A percentile compares a stretch with the other conserved stretches of the same genome.
Evolutionary conservation across 768 basidiomycete species (phyloP).

Genomic region (Amyloporia xantha): DNA sequence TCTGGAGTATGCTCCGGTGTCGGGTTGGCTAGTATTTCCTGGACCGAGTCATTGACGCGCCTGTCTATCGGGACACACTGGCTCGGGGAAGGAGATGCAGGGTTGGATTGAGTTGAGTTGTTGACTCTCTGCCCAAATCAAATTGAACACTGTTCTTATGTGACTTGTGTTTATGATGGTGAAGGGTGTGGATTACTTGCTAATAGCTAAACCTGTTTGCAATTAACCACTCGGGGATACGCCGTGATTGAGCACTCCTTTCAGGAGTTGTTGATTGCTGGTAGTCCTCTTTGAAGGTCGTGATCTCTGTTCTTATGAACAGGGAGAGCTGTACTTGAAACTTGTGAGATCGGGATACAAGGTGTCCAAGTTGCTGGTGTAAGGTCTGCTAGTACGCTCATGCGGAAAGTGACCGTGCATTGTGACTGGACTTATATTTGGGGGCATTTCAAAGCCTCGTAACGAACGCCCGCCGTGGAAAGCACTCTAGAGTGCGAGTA

Average conservation of each 20-base stretch:
- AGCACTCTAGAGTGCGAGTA: constrained; percentile 11
- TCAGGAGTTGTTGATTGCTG: constrained; percentile 17
- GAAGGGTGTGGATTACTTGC: constrained; percentile 32
- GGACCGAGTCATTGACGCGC: constrained; percentile 17
- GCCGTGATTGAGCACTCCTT: constrained; percentile 20
- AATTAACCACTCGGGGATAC: constrained; percentile 30
- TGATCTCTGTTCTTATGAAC: constrained; percentile 26
- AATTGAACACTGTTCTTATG: constrained; percentile 15
- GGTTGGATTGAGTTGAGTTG: constrained; percentile 2
- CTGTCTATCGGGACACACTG: constrained; percentile 19
- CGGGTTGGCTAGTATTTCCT: constrained; percentile 11
- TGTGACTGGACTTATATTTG: constrained; percentile 14
- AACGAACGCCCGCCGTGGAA: constrained; percentile 14
- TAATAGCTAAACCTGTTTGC: constrained; percentile 28
- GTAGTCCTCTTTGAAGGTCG: constrained; percentile 28
- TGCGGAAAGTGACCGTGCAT: constrained; percentile 12
- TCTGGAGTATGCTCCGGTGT: constrained; percentile 8
- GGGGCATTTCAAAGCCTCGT: constrained; percentile 15
- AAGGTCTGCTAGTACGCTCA: constrained; percentile 9
- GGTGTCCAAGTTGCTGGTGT: constrained; percentile 28
- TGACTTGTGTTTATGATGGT: constrained; percentile 14
- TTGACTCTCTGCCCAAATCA: constrained; percentile 6
- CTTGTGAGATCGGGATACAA: constrained; percentile 42
- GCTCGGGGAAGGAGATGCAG: constrained; percentile 12
- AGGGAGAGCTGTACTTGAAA: constrained; percentile 30